Percentiles rank a stretch among this genome's conserved stretches.
Conservation (phyloP, 331 rosid species). For the Acacia pycnantha region DNA sequence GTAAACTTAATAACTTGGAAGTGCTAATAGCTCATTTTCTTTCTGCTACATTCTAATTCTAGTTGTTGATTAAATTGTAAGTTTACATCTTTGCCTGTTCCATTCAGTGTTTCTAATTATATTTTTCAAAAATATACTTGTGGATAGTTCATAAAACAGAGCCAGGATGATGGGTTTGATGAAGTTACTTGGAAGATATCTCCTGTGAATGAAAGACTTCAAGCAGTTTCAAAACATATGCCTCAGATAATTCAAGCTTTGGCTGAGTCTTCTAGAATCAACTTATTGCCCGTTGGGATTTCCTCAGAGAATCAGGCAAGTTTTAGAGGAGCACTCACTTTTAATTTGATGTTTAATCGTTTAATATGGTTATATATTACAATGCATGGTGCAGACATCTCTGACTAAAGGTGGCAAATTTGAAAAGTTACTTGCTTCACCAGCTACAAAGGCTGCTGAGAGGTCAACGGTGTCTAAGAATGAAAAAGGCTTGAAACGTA, state of each 20-base stretch:
- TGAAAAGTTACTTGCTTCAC: constrained; percentile 48
- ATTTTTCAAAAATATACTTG: constrained; percentile 25
- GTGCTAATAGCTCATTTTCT: not conserved
- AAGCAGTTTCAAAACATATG: constrained; percentile 65
- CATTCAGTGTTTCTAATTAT: constrained; percentile 18
- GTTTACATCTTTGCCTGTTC: constrained; percentile 1
- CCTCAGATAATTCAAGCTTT: constrained; percentile 67
- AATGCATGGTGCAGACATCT: constrained; percentile 46
- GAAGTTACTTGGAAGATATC: constrained; percentile 94
- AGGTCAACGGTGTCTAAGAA: constrained; percentile 41
- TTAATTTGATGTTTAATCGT: not conserved
- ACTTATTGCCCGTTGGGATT: constrained; percentile 45
- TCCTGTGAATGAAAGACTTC: constrained; percentile 87
- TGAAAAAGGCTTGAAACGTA: constrained; percentile 54
- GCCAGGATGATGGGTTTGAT: constrained; percentile 85
- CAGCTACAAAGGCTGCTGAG: constrained; percentile 40
- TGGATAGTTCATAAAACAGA: constrained; percentile 78
- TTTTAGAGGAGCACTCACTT: not conserved
- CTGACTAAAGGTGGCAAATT: constrained; percentile 40
- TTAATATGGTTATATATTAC: constrained; percentile 27
- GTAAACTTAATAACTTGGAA: not conserved
- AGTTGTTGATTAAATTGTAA: constrained; percentile 18
- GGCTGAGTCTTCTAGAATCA: constrained; percentile 76
- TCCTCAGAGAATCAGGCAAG: constrained; percentile 63
- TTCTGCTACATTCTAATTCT: not conserved